Percentiles rank a stretch among this genome's conserved stretches.
Evolutionary conservation across 2,329 filamentous ascomycete species (phyloP).

Genomic region (Apiospora saccharicola): DNA sequence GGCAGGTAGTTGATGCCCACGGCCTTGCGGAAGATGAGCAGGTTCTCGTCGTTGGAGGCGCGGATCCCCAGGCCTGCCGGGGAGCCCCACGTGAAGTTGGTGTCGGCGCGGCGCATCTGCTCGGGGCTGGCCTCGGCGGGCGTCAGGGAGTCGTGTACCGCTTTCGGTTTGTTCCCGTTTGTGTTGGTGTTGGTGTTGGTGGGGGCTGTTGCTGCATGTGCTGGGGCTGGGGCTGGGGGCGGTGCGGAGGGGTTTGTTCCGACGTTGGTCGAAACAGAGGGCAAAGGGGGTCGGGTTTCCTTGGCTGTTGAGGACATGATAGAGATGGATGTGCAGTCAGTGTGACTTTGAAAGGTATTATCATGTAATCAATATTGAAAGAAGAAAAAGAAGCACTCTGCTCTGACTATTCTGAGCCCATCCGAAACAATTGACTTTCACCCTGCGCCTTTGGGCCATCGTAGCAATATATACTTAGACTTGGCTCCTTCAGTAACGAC

Average conservation of each 20-base stretch:
- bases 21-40: slow-evolving; percentile 52
- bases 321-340: no score
- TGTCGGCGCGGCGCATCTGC: slow-evolving; percentile 32
- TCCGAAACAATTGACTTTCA: not conserved
- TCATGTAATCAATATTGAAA: not conserved
- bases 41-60: slow-evolving; percentile 46
- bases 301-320: not conserved
- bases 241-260: not conserved
- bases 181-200: not conserved
- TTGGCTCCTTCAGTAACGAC: not conserved
- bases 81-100: slow-evolving; percentile 44
- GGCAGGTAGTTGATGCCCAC: slow-evolving; percentile 50
- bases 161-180: not conserved
- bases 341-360: not conserved
- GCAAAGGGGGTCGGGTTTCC: not conserved
- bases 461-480: not conserved
- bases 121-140: not conserved
- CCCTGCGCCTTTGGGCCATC: not conserved
- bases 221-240: not conserved
- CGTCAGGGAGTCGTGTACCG: not conserved
- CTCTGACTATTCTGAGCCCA: no score
- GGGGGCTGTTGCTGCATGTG: not conserved
- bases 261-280: not conserved
- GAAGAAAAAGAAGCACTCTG: not conserved
- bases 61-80: slow-evolving; percentile 47